phyloP scores from a whole-genome alignment of 495 filamentous ascomycete genomes.

The Bathelium albidoporum region DNA sequence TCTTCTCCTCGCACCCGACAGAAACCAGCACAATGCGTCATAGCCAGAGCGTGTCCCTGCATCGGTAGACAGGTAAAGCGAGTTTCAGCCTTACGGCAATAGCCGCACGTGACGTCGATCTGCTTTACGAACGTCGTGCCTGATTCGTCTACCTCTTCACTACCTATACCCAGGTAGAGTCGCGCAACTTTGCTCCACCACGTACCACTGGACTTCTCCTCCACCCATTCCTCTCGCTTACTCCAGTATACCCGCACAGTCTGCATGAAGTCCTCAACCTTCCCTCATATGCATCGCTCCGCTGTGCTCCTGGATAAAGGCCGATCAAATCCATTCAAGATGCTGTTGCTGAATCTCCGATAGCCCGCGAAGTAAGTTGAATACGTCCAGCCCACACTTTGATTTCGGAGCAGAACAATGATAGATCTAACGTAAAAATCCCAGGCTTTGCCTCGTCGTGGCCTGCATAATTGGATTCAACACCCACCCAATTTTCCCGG shows the following conservation, averaged over 20 bases:
- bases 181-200: background rate
- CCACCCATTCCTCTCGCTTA: background rate
- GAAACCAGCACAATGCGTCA: background rate
- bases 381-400: background rate
- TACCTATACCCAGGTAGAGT: no score
- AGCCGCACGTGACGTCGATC: background rate
- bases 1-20: background rate
- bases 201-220: background rate
- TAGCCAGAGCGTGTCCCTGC: background rate
- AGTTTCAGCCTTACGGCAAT: background rate
- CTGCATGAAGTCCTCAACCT: background rate
- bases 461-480: background rate
- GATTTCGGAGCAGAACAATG: background rate
- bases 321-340: background rate
- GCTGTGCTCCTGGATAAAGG: background rate
- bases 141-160: background rate
- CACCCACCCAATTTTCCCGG: background rate
- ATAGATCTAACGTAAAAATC: background rate
- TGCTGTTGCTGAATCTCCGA: background rate
- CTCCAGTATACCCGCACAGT: background rate
- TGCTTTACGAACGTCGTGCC: background rate
- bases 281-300: background rate
- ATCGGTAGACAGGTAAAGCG: background rate
- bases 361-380: conserved; percentile 3
- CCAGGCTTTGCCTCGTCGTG: conserved; percentile 1